phyloP scores from a whole-genome alignment of 345 rosid species.

The Tarenaya hassleriana region DNA sequence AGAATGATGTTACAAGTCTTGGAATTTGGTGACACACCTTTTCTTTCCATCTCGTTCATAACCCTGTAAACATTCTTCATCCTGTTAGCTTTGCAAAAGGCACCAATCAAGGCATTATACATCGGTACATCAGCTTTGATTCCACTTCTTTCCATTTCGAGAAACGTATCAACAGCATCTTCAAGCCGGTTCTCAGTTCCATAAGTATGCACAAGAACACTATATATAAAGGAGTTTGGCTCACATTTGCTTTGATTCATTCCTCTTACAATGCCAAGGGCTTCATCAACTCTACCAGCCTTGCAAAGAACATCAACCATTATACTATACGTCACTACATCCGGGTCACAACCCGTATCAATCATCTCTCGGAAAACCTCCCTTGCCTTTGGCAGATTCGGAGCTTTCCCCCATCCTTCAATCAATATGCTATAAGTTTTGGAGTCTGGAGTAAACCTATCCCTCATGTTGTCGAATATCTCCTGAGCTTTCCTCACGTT shows the following conservation, averaged over 20 bases:
- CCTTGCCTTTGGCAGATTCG: slow-evolving; percentile 79
- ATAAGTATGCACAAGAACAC: slow-evolving; percentile 72
- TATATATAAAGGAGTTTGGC: slow-evolving; percentile 74
- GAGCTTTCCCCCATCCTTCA: slow-evolving; percentile 90
- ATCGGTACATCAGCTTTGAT: slow-evolving; percentile 60
- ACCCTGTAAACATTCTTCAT: slow-evolving; percentile 61
- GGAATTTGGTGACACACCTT: slow-evolving; percentile 59
- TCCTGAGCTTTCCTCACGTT: slow-evolving; percentile 89
- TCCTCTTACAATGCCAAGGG: slow-evolving; percentile 53
- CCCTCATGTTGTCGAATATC: slow-evolving; percentile 61
- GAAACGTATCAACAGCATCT: slow-evolving; percentile 70
- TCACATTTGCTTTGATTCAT: slow-evolving; percentile 49
- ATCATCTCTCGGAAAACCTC: slow-evolving; percentile 71
- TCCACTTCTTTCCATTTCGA: slow-evolving; percentile 76
- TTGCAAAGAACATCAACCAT: slow-evolving; percentile 85
- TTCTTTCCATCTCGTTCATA: slow-evolving; percentile 61
- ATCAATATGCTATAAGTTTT: slow-evolving; percentile 83
- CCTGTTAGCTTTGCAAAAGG: slow-evolving; percentile 67
- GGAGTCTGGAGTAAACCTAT: slow-evolving; percentile 43
- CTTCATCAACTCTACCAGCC: slow-evolving; percentile 90
- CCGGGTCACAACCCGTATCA: slow-evolving; percentile 58
- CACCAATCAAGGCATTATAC: slow-evolving; percentile 72
- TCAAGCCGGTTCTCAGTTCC: slow-evolving; percentile 71
- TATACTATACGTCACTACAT: slow-evolving; percentile 77
- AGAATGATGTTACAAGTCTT: slow-evolving; percentile 71